A percentile compares a stretch with the other conserved stretches of the same genome.
These are phyloP conservation scores for Cladosporium sp. DNA, from an alignment of 2,329 filamentous ascomycete genomes.

Conservation along the genomic window DNA sequence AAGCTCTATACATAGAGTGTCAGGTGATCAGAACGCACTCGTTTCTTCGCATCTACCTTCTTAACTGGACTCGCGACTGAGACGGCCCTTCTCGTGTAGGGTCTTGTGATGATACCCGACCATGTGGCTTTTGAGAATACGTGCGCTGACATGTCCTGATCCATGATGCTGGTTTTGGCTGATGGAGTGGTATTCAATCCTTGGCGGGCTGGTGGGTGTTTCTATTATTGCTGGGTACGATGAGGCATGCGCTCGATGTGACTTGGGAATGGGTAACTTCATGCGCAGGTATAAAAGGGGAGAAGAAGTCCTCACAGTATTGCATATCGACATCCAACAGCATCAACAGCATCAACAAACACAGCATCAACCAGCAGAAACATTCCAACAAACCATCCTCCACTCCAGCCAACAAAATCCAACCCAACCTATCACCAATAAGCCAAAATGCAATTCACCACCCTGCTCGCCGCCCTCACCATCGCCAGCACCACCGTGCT, in stretches of 20 bases:
- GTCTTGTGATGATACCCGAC: not conserved
- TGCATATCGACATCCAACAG: not conserved
- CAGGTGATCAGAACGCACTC: not conserved
- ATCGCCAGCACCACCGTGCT: constrained; percentile 1
- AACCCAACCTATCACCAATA: not conserved
- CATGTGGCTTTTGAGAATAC: not conserved
- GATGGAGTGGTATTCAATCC: not conserved
- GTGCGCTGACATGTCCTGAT: not conserved
- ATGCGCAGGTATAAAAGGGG: not conserved
- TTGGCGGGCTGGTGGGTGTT: not conserved
- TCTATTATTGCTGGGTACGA: not conserved
- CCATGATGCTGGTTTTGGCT: not conserved
- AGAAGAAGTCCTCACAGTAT: too few species aligned
- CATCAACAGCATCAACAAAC: not conserved
- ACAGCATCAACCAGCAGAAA: not conserved
- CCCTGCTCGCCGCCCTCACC: not conserved
- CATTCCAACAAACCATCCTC: not conserved
- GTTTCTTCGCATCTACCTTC: not conserved
- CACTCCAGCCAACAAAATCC: not conserved
- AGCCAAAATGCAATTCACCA: not conserved
- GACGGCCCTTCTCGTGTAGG: not conserved
- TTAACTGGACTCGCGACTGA: not conserved
- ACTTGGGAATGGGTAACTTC: not conserved
- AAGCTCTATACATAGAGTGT: not conserved
- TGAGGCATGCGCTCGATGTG: not conserved